Evolutionary conservation across 805 yeast species (phyloP).

Genomic region (Metschnikowia henanensis): DNA sequence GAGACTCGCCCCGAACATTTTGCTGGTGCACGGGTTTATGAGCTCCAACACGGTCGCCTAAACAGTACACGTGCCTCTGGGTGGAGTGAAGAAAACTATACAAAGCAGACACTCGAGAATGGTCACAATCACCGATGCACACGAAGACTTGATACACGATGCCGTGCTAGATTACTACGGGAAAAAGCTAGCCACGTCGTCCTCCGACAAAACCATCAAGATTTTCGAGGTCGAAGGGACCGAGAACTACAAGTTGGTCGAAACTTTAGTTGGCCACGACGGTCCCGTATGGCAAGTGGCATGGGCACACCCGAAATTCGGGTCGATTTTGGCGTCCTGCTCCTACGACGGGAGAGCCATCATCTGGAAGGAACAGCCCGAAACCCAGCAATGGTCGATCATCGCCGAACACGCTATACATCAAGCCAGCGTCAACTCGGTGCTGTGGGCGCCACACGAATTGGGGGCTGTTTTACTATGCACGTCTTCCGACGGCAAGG

Average conservation of each 20-base stretch:
- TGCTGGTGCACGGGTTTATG: slow-evolving; percentile 9
- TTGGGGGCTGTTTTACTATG: slow-evolving; percentile 90
- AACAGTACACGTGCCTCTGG: neutral
- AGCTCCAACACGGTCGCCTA: slow-evolving; percentile 1
- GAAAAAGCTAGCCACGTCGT: slow-evolving; percentile 68
- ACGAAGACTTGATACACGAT: slow-evolving; percentile 91
- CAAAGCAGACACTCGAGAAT: slow-evolving; percentile 19
- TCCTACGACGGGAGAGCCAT: slow-evolving; percentile 94
- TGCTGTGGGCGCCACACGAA: slow-evolving; percentile 97
- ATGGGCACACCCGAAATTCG: slow-evolving; percentile 99
- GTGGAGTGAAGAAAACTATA: neutral
- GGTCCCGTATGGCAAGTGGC: slow-evolving; percentile 99
- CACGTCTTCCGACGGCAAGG: slow-evolving; percentile 91
- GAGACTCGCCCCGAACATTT: no score
- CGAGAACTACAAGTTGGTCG: slow-evolving; percentile 50
- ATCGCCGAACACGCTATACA: slow-evolving; percentile 87
- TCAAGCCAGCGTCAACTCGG: slow-evolving; percentile 92
- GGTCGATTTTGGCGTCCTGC: slow-evolving; percentile 90
- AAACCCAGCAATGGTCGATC: slow-evolving; percentile 81
- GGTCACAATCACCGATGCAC: slow-evolving; percentile 91
- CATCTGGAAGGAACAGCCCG: slow-evolving; percentile 85
- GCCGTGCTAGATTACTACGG: slow-evolving; percentile 98
- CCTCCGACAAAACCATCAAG: slow-evolving; percentile 22
- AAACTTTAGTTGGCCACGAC: slow-evolving; percentile 89
- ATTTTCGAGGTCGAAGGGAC: slow-evolving; percentile 24